These are phyloP conservation scores for Gaultheria prostrata DNA, from an alignment of 148 eudicot species.

Conservation along the genomic window DNA sequence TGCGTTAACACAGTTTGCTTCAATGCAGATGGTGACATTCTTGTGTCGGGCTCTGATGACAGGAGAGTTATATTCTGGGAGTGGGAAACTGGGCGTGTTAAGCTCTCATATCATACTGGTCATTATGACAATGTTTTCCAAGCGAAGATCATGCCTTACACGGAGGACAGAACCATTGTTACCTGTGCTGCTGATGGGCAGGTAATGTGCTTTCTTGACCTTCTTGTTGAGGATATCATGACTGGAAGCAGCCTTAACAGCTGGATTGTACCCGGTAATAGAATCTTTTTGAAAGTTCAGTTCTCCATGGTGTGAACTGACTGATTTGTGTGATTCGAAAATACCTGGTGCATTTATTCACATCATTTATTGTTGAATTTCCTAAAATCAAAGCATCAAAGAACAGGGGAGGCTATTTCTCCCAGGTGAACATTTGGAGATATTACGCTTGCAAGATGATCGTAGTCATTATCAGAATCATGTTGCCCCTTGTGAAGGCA, in stretches of 20 bases:
- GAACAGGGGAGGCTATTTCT: background rate
- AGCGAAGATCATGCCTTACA: slow-evolving; percentile 86
- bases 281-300: background rate
- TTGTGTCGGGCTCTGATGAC: slow-evolving; percentile 93
- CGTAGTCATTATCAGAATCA: background rate
- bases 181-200: slow-evolving; percentile 98
- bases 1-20: slow-evolving; percentile 94
- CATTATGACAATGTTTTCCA: slow-evolving; percentile 82
- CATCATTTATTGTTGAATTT: background rate
- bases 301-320: background rate
- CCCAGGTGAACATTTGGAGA: background rate
- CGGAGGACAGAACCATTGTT: slow-evolving; percentile 71
- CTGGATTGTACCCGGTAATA: background rate
- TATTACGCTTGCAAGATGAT: slow-evolving; percentile 2
- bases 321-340: background rate
- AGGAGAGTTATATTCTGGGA: slow-evolving; percentile 77
- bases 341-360: background rate
- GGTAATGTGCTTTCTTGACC: slow-evolving; percentile 37
- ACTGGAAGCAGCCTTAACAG: background rate
- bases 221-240: background rate
- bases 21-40: slow-evolving; percentile 70
- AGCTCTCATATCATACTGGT: slow-evolving; percentile 75
- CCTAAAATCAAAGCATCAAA: background rate
- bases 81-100: slow-evolving; percentile 71
- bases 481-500: background rate